Conservation (phyloP, 768 basidiomycete species). For the Cubamyces sp. region DNA sequence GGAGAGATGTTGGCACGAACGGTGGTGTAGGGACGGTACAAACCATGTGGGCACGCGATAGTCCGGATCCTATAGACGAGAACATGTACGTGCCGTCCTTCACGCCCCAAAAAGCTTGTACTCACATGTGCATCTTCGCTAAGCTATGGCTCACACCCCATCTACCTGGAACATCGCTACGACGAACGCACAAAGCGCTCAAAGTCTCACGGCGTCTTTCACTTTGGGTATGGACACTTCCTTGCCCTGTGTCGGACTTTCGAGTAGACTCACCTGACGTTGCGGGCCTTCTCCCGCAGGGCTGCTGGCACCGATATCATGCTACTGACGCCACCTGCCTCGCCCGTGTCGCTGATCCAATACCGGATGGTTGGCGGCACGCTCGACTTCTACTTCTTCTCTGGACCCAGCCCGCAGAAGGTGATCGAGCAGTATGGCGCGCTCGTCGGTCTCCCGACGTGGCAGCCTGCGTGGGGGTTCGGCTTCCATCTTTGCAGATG, state of each 20-base stretch:
- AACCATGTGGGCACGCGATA: conserved; percentile 69
- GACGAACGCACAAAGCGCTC: conserved; percentile 52
- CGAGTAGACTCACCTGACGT: conserved; percentile 15
- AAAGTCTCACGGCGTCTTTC: conserved; percentile 75
- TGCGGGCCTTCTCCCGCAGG: conserved; percentile 37
- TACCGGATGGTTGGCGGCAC: conserved; percentile 78
- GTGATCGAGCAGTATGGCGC: conserved; percentile 75
- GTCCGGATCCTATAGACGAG: conserved; percentile 63
- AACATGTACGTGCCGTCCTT: conserved; percentile 53
- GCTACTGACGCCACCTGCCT: conserved; percentile 58
- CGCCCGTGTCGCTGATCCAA: conserved; percentile 64
- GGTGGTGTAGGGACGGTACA: conserved; percentile 61
- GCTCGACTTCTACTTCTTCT: conserved; percentile 79
- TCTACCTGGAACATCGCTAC: conserved; percentile 78
- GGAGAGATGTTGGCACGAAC: conserved; percentile 57
- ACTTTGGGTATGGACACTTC: conserved; percentile 54
- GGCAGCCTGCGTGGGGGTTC: conserved; percentile 77
- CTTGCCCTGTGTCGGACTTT: not conserved
- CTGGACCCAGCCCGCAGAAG: conserved; percentile 49
- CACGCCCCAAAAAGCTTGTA: not conserved
- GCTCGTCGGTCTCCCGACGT: conserved; percentile 67
- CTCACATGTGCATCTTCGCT: not conserved
- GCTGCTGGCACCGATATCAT: conserved; percentile 74
- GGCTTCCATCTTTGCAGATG: conserved; percentile 78
- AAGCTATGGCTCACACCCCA: conserved; percentile 70